These are phyloP conservation scores for Kwoniella botswanensis DNA, from an alignment of 768 basidiomycete species.

Conservation along the genomic window DNA sequence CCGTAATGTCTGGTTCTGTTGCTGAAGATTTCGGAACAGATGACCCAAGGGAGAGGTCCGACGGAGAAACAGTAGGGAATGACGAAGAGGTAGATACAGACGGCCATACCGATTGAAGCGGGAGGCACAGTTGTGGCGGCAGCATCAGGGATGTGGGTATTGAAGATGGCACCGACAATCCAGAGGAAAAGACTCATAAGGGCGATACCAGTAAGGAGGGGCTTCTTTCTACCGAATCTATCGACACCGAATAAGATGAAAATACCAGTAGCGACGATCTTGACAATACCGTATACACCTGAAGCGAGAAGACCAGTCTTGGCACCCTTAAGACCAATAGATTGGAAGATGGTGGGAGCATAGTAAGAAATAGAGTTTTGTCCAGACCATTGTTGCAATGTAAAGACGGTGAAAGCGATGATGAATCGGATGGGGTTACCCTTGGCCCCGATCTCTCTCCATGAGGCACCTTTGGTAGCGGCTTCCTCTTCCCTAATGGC, in stretches of 20 bases:
- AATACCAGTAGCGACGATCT: conserved; percentile 58
- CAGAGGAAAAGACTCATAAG: conserved; percentile 82
- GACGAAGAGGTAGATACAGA: conserved; percentile 76
- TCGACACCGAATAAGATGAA: conserved; percentile 60
- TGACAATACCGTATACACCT: conserved; percentile 60
- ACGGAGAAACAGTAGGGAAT: conserved; percentile 85
- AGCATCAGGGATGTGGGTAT: conserved; percentile 67
- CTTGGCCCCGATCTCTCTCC: conserved; percentile 77
- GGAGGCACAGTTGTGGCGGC: conserved; percentile 58
- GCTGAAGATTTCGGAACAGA: conserved; percentile 83
- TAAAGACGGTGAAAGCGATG: conserved; percentile 70
- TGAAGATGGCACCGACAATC: conserved; percentile 82
- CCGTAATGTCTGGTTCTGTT: conserved; percentile 83
- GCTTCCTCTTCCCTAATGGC: conserved; percentile 75
- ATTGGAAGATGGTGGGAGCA: conserved; percentile 56
- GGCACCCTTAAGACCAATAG: conserved; percentile 53
- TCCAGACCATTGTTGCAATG: conserved; percentile 76
- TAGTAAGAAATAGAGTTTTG: conserved; percentile 67
- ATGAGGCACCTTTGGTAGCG: conserved; percentile 70
- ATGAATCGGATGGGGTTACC: conserved; percentile 82
- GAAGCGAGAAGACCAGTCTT: conserved; percentile 57
- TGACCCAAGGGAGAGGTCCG: conserved; percentile 73
- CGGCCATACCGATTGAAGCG: conserved; percentile 75
- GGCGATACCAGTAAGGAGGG: conserved; percentile 69
- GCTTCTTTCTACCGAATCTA: conserved; percentile 60